phyloP scores from a whole-genome alignment of 1,139 yeast genomes.

The Hyphopichia khmerensis region DNA sequence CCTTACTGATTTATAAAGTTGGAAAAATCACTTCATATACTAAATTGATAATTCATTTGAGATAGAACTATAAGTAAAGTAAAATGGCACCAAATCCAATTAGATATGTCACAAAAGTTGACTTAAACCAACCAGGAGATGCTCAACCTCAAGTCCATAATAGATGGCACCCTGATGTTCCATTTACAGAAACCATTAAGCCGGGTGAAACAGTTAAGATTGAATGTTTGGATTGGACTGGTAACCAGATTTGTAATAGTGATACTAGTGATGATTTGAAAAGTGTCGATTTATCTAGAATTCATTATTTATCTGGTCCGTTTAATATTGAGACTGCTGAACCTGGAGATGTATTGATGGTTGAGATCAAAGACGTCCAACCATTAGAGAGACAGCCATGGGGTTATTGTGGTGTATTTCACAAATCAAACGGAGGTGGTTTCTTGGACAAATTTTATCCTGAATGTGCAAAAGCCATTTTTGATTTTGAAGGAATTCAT shows the following conservation, averaged over 20 bases:
- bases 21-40: too few relatives aligned
- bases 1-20: too few relatives aligned
- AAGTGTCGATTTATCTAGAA: constrained; percentile 40
- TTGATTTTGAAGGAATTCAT: constrained; percentile 51
- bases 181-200: constrained; percentile 33
- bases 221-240: constrained; percentile 55
- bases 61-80: too few relatives aligned
- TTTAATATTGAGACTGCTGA: constrained; percentile 43
- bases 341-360: constrained; percentile 48
- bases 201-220: constrained; percentile 45
- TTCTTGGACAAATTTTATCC: constrained; percentile 48
- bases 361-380: constrained; percentile 51
- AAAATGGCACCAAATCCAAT: neutral
- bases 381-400: constrained; percentile 42
- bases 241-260: constrained; percentile 46
- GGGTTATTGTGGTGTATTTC: constrained; percentile 52
- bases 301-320: constrained; percentile 51
- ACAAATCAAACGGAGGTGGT: constrained; percentile 50
- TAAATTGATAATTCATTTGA: too few relatives aligned
- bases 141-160: constrained; percentile 48
- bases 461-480: constrained; percentile 49
- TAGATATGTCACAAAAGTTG: constrained; percentile 23
- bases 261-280: constrained; percentile 48
- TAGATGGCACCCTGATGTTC: constrained; percentile 55
- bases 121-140: constrained; percentile 41